phyloP scores from a whole-genome alignment of 768 basidiomycete genomes.

The Sistotremastrum niveocremeum region DNA sequence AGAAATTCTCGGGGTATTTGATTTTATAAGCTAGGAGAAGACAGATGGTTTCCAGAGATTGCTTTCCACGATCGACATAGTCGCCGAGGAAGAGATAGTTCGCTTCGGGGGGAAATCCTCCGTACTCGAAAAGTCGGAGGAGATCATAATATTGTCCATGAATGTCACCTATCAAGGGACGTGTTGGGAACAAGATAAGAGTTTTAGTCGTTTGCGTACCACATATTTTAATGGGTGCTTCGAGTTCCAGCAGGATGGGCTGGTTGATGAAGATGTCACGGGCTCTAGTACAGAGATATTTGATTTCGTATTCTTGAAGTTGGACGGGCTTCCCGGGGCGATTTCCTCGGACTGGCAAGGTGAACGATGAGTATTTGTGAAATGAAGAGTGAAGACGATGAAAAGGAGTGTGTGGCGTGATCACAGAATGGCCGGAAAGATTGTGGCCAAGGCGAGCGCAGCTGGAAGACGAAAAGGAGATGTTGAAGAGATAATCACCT shows the following conservation, averaged over 20 bases:
- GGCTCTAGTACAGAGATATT: constrained; percentile 96
- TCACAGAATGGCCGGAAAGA: constrained; percentile 6
- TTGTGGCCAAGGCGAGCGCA: not conserved
- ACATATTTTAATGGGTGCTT: constrained; percentile 99
- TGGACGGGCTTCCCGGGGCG: constrained; percentile 97
- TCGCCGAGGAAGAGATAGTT: constrained; percentile 99
- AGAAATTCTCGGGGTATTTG: constrained; percentile 99
- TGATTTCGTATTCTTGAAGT: constrained; percentile 98
- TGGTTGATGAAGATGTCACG: constrained; percentile 99
- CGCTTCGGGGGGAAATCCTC: constrained; percentile 98
- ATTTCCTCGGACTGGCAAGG: constrained; percentile 77
- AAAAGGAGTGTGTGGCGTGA: not conserved
- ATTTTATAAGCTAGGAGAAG: constrained; percentile 99
- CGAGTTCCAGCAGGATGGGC: constrained; percentile 92
- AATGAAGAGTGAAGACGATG: not conserved
- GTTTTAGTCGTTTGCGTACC: constrained; percentile 40
- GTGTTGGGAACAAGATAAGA: constrained; percentile 3
- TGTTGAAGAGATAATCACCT: constrained; percentile 46
- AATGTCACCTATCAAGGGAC: constrained; percentile 64
- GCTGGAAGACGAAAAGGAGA: not conserved
- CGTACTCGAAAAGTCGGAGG: constrained; percentile 94
- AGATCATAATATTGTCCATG: constrained; percentile 99
- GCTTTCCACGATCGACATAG: constrained; percentile 98
- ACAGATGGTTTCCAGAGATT: constrained; percentile 98
- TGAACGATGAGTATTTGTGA: not conserved